Base-by-base conservation (phyloP, 371 early-diverging fungal species). In the Quaeritorhiza haematococci region DNA sequence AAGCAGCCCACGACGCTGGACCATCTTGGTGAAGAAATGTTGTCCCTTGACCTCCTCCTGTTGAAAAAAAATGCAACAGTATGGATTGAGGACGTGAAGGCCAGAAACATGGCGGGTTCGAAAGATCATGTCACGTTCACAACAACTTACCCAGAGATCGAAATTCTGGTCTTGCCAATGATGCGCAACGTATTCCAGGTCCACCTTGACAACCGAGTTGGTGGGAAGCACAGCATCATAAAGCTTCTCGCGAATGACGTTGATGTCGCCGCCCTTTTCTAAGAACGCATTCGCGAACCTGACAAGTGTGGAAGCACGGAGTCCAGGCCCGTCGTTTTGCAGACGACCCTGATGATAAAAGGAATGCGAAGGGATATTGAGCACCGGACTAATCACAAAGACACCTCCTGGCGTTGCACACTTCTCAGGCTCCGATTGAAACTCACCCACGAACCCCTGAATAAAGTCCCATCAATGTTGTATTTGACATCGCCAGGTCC, bases 311-410 rank as follows among this genome's bases (percentile, higher is more conserved):
- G 68, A 63, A 0, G 83, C 87, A 1, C 92, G 79, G 21, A 85
- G 76, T 3, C 89, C 91, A 10, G 92, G 92, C 0, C 90, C 91
- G 64, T 92, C 93, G 61, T 86, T 85, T 64, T 92, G 91, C 27
- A 90, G 90, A 33, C 84, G 70, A 41, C 89, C 85, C 89, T 85
- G 84, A n/a, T 45, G 15, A 55, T 10, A 10, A 33, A 15, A 50
- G n/a, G n/a, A n/a, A n/a, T n/a, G n/a, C n/a, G n/a, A n/a, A n/a
- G n/a, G n/a, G n/a, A n/a, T n/a, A n/a, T n/a, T n/a, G n/a, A n/a
- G n/a, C n/a, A n/a, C n/a, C n/a, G n/a, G n/a, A n/a, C n/a, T n/a
- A n/a, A n/a, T n/a, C n/a, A n/a, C n/a, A n/a, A n/a, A n/a, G n/a
- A n/a, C n/a, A n/a, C n/a, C n/a, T n/a, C n/a, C n/a, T n/a, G n/a